Percentiles rank a stretch among this genome's conserved stretches.
Evolutionary conservation across 2,329 filamentous ascomycete genomes (phyloP).

Genomic region (Plenodomus tracheiphilus): DNA sequence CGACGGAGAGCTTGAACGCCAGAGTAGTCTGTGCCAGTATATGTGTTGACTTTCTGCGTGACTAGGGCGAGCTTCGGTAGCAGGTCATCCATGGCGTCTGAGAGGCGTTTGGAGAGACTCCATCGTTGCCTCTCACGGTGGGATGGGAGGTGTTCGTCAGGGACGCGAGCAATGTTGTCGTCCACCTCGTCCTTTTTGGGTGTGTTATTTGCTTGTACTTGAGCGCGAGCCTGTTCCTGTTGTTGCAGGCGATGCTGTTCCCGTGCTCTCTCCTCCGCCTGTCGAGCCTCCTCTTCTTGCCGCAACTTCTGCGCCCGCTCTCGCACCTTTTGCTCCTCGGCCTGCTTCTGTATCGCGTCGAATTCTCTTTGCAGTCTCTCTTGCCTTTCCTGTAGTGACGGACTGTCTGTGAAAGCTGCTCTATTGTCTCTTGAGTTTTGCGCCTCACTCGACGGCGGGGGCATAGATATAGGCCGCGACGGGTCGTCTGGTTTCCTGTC

Average conservation of each 20-base stretch:
- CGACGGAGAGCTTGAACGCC: conserved; percentile 84
- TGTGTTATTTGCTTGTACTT: not conserved
- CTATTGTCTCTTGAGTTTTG: conserved; percentile 9
- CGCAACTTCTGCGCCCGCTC: not conserved
- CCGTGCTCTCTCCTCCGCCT: conserved; percentile 6
- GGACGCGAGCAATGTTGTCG: conserved; percentile 37
- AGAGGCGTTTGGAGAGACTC: conserved; percentile 63
- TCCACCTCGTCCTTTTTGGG: conserved; percentile 16
- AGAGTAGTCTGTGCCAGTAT: conserved; percentile 84
- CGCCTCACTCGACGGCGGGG: conserved; percentile 18
- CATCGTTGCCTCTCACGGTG: conserved; percentile 58
- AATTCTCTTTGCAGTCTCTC: conserved; percentile 18
- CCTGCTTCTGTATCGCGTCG: conserved; percentile 13
- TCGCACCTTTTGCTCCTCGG: conserved; percentile 7
- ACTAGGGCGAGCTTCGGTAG: conserved; percentile 84
- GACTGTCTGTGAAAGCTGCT: conserved; percentile 7
- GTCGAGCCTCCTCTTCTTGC: not conserved
- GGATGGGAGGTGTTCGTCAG: conserved; percentile 55
- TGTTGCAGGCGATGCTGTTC: not conserved
- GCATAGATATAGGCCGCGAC: conserved; percentile 24
- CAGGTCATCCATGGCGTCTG: conserved; percentile 81
- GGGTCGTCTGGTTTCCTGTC: conserved; percentile 20
- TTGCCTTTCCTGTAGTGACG: conserved; percentile 19
- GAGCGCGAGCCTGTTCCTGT: not conserved
- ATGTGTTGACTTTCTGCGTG: conserved; percentile 85